phyloP scores from a whole-genome alignment of 1,284 basidiomycete genomes.

The Cutaneotrichosporon spelunceum region DNA sequence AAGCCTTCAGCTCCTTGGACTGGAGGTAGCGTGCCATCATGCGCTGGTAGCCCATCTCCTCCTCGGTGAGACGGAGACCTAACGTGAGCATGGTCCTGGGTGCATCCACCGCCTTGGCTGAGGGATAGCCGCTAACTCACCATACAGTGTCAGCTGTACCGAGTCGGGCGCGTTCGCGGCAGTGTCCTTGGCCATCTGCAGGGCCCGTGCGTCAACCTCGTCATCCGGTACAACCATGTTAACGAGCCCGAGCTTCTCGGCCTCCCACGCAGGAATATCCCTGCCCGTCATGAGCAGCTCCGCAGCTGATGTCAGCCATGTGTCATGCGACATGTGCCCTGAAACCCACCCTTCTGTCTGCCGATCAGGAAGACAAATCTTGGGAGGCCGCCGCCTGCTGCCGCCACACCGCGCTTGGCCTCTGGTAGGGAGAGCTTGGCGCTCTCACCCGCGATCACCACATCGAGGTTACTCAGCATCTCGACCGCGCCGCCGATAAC shows the following conservation, averaged over 20 bases:
- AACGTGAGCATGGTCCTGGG: background rate
- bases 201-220: constrained; percentile 14
- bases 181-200: constrained; percentile 15
- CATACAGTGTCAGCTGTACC: constrained; percentile 8
- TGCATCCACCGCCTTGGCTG: background rate
- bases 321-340: too few relatives aligned
- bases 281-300: constrained; percentile 22
- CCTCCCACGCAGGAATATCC: constrained; percentile 17
- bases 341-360: constrained; percentile 21
- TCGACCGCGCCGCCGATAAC: constrained; percentile 22
- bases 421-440: constrained; percentile 17
- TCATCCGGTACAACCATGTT: constrained; percentile 21
- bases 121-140: constrained; percentile 5
- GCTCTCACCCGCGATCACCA: constrained; percentile 18
- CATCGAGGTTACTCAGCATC: constrained; percentile 22
- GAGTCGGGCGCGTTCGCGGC: constrained; percentile 19
- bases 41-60: constrained; percentile 14
- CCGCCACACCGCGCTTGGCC: constrained; percentile 19
- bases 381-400: constrained; percentile 17
- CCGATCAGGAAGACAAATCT: constrained; percentile 19
- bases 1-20: background rate
- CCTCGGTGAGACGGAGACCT: constrained; percentile 18
- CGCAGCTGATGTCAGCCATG: constrained; percentile 12
- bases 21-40: constrained; percentile 15
- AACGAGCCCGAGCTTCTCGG: constrained; percentile 10